Evolutionary conservation across 805 yeast species (phyloP).

Genomic region (Jamesozyma piceae): DNA sequence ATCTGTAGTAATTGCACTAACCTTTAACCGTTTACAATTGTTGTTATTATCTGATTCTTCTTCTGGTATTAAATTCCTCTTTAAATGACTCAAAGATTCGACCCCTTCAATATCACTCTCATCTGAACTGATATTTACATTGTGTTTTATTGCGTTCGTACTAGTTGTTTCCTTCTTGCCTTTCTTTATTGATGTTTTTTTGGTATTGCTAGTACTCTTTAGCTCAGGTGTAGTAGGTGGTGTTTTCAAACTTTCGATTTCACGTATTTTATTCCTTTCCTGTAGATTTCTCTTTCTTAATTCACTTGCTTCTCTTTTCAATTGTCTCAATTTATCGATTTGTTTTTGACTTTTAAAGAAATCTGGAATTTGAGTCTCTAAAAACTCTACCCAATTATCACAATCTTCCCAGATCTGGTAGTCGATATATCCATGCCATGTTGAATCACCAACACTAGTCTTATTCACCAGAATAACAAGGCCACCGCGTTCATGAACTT

Average conservation of each 20-base stretch:
- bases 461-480: conserved; percentile 68
- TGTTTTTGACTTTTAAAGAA: conserved; percentile 48
- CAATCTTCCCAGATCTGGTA: conserved; percentile 74
- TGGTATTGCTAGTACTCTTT: not conserved
- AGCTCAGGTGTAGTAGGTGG: conserved; percentile 29
- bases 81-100: conserved; percentile 8
- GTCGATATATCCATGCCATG: conserved; percentile 69
- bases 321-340: conserved; percentile 22
- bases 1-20: too few relatives aligned
- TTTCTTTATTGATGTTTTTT: not conserved
- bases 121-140: not conserved
- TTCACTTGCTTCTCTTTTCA: conserved; percentile 28
- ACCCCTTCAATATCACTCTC: not conserved
- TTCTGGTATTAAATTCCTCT: conserved; percentile 9
- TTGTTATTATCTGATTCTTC: too few relatives aligned
- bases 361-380: conserved; percentile 48
- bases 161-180: not conserved
- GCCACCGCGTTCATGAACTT: conserved; percentile 73
- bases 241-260: conserved; percentile 12
- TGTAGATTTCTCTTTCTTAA: conserved; percentile 15
- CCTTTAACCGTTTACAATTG: too few relatives aligned
- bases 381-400: conserved; percentile 62
- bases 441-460: conserved; percentile 47
- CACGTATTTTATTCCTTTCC: conserved; percentile 4
- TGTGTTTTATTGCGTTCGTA: not conserved